These are phyloP conservation scores for Knoxia roxburghii DNA, from an alignment of 257 asterid species.

Conservation along the genomic window DNA sequence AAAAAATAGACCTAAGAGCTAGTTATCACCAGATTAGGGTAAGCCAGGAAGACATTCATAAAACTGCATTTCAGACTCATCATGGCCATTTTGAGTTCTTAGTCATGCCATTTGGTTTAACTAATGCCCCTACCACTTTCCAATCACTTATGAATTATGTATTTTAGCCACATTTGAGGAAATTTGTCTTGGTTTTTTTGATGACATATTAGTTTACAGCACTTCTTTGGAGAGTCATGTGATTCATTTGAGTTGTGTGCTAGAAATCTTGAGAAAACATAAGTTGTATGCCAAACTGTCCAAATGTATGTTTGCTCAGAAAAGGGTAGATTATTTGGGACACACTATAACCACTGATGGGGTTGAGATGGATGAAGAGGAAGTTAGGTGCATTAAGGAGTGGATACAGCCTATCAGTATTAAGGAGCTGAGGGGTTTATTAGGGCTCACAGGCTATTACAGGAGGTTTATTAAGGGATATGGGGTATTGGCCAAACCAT, in stretches of 20 bases:
- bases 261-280: too few relatives aligned
- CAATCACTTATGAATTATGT: not conserved
- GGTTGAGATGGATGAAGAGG: too few relatives aligned
- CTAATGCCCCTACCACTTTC: not conserved
- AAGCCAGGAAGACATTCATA: not conserved
- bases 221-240: not conserved
- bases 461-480: too few relatives aligned
- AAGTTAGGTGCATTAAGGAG: too few relatives aligned
- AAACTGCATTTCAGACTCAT: not conserved
- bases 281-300: not conserved
- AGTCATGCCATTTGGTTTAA: not conserved
- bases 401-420: too few relatives aligned
- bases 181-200: too few relatives aligned
- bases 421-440: too few relatives aligned
- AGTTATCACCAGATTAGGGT: not conserved
- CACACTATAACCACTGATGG: too few relatives aligned
- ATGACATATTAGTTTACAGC: not conserved
- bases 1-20: not conserved
- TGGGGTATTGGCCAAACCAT: too few relatives aligned
- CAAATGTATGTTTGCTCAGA: not conserved
- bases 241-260: not conserved
- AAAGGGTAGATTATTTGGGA: not conserved
- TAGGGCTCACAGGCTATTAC: too few relatives aligned
- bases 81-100: not conserved
- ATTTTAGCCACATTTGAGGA: not conserved